These are phyloP conservation scores for Cruciata laevipes DNA, from an alignment of 257 asterid genomes.

Conservation along the genomic window DNA sequence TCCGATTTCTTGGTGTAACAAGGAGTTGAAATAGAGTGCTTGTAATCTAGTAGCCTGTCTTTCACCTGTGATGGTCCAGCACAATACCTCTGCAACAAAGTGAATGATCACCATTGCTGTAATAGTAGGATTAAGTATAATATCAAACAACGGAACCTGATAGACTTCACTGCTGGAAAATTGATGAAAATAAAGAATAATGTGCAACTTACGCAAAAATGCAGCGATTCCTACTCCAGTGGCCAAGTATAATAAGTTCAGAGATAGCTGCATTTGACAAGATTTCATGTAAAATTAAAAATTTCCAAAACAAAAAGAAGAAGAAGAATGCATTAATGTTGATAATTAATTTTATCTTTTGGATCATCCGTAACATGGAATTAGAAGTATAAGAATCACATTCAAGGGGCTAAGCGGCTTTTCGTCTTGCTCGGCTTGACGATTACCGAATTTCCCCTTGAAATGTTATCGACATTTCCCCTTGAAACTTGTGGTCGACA, in stretches of 20 bases:
- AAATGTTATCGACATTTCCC: too few relatives aligned
- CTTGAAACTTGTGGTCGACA: too few relatives aligned
- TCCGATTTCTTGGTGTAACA: constrained; percentile 73
- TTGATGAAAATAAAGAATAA: not conserved
- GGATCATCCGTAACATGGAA: too few relatives aligned
- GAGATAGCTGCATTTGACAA: constrained; percentile 7
- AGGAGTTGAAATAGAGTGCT: constrained; percentile 44
- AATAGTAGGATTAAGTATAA: too few relatives aligned
- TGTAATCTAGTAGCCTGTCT: constrained; percentile 73
- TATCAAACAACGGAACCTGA: not conserved
- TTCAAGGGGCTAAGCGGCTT: too few relatives aligned
- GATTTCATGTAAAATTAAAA: not conserved
- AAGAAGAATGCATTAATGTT: not conserved
- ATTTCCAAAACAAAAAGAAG: too few relatives aligned
- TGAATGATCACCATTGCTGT: too few relatives aligned
- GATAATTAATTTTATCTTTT: too few relatives aligned
- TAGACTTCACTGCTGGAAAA: too few relatives aligned
- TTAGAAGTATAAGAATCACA: too few relatives aligned
- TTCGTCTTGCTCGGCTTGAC: too few relatives aligned
- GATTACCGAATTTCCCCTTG: too few relatives aligned
- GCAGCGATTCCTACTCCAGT: constrained; percentile 18
- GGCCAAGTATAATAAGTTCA: constrained; percentile 18
- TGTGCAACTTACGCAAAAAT: constrained; percentile 10
- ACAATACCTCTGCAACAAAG: constrained; percentile 45
- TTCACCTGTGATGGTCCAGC: constrained; percentile 84